Evolutionary conservation across 768 basidiomycete genomes (phyloP), one percentile per base, ranked within the genome.

Genomic region (Cystofilobasidium capitatum): DNA sequence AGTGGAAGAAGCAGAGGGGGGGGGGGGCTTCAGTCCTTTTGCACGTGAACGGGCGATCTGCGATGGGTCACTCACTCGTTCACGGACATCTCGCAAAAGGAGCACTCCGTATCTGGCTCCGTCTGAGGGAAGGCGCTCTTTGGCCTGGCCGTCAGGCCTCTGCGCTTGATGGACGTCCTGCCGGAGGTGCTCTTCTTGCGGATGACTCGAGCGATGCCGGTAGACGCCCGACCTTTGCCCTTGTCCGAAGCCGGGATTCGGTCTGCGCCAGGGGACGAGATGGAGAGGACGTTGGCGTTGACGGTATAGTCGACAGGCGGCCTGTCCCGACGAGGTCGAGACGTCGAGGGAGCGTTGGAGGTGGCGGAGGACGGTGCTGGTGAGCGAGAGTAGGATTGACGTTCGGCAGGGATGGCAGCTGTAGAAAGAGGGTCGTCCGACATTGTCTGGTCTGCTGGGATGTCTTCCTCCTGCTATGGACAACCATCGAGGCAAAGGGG

Each of bases 1-100:
- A 64, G 39, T 60, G 44, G 37, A 61, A 45, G 62, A 12, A 60
- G n/a, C 17, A 45, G 33, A 35, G 44, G 20, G 58, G n/a, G 60
- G 26, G 26, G 29, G 49, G 20, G 12, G 63, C n/a, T n/a, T n/a
- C n/a, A n/a, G n/a, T n/a, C n/a, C n/a, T n/a, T n/a, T n/a, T n/a
- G n/a, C n/a, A n/a, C n/a, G n/a, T n/a, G n/a, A n/a, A n/a, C n/a
- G n/a, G n/a, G n/a, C n/a, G n/a, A n/a, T n/a, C n/a, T n/a, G n/a
- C n/a, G n/a, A n/a, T 64, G 51, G 65, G 36, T 62, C 57, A 79
- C 82, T 63, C 73, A 88, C 93, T 81, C 83, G 75, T 90, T 90
- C 74, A 76, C 80, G 57, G 75, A 71, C 70, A 85, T 83, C 58
- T 81, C 79, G 74, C 93, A 97, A 72, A 89, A 88, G 3, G 86